Evolutionary conservation across 371 early-diverging fungal species (phyloP), one percentile per base, ranked within the genome.

Genomic region (Circinella umbellata): DNA sequence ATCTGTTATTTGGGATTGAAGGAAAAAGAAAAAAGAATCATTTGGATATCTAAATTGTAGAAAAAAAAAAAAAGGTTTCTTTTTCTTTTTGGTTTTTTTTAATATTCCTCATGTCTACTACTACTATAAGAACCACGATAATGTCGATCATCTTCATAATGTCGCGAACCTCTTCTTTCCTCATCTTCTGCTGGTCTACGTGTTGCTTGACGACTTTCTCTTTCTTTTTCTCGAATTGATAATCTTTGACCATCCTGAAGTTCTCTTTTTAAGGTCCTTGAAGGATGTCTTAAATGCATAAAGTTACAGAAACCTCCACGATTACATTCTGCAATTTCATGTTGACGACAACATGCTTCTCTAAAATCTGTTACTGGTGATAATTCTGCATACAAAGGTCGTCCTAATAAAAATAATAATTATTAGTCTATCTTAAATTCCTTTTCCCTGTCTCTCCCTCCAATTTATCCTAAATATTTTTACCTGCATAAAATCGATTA

Each of bases 241-340:
- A 84, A 66, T 62, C 91, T 78, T 73, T 98, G 99, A 37, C 93
- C 92, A 35, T 90, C 94, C 71, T 86, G 88, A 42, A 98, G 82
- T 46, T 95, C 95, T 72, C 91, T 84, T 70, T 88, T 85, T 61
- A 98, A 76, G 53, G 82, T 73, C 61, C 93, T 86, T 20, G 92
- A 85, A 6, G 95, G 95, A 62, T 88, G 88, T 70, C 94, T 93
- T 53, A 97, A 82, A 84, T 99, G 99, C 98, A 99, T 98, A 82
- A 99, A 99, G 82, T 98, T 98, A 83, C 99, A 99, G 74, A 95
- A 92, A 4, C 98, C 98, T 36, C 98, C 98, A 46, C 98, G 94
- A 70, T 92, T 95, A 83, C 99, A 98, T 76, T 95, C 96, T 63
- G 91, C 86, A 69, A 89, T 93, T 73, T 98, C 98, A 79, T 98